Evolutionary conservation across 176 grass and related monocot genomes (phyloP).

Genomic region (Ensete glaucum): DNA sequence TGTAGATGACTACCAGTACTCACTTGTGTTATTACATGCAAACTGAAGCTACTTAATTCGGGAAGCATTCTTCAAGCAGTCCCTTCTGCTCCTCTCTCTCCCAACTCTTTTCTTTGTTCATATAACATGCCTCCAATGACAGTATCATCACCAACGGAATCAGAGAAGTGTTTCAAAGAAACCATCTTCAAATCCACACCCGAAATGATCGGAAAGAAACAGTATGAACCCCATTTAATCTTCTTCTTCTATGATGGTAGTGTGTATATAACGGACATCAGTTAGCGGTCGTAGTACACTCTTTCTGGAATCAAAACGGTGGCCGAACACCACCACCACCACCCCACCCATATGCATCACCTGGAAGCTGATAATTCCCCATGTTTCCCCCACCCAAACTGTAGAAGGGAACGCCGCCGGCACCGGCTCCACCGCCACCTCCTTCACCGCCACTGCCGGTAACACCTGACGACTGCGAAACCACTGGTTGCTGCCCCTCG

Average conservation of each 20-base stretch:
- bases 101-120: no score
- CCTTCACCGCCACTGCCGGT: constrained; percentile 49
- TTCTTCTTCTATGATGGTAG: background rate
- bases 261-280: background rate
- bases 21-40: no score
- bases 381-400: constrained; percentile 6
- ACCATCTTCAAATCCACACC: background rate
- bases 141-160: no score
- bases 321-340: background rate
- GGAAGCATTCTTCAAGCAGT: no score
- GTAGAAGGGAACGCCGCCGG: constrained; percentile 10
- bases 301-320: background rate
- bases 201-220: background rate
- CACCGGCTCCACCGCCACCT: background rate
- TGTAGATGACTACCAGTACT: no score
- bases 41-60: no score
- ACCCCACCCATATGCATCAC: constrained; percentile 3
- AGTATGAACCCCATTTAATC: background rate
- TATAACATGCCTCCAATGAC: no score
- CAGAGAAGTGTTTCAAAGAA: no score
- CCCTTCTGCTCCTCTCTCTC: no score
- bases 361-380: constrained; percentile 2
- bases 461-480: constrained; percentile 69
- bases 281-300: background rate
- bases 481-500: constrained; percentile 52